Percentiles rank a stretch among this genome's conserved stretches.
Conservation (phyloP, 2,329 filamentous ascomycete species). For the Stemphylium lycopersici region DNA sequence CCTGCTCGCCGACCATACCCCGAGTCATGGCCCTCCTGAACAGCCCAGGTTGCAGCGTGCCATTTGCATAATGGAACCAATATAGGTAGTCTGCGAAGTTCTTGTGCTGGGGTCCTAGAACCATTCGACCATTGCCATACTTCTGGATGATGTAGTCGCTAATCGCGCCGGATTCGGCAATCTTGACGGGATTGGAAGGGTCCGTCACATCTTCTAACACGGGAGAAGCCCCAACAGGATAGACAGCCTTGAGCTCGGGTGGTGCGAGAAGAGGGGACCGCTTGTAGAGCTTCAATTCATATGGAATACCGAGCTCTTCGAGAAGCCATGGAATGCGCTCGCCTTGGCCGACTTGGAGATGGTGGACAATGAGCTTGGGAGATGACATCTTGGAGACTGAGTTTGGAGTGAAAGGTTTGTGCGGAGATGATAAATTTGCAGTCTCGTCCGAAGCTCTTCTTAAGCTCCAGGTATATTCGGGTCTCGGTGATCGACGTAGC, state of each 20-base stretch:
- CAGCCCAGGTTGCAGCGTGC: conserved; percentile 49
- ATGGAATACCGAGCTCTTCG: conserved; percentile 66
- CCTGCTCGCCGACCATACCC: conserved; percentile 35
- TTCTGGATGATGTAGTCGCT: conserved; percentile 66
- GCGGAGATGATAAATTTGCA: background rate
- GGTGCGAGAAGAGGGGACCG: conserved; percentile 53
- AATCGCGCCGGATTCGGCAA: conserved; percentile 66
- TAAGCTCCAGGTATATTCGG: background rate
- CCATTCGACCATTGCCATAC: conserved; percentile 56
- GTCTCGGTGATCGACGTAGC: conserved; percentile 16
- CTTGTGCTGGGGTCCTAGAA: conserved; percentile 53
- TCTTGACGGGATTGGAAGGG: conserved; percentile 54
- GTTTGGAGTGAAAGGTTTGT: background rate
- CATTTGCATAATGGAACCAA: conserved; percentile 66
- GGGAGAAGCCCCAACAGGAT: conserved; percentile 62
- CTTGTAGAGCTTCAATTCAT: conserved; percentile 57
- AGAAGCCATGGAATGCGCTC: conserved; percentile 69
- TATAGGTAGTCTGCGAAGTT: conserved; percentile 67
- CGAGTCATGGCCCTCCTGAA: conserved; percentile 37
- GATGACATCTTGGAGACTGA: conserved; percentile 19
- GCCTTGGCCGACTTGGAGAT: conserved; percentile 60
- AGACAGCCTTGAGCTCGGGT: conserved; percentile 34
- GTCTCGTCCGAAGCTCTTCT: background rate
- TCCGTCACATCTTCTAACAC: conserved; percentile 62
- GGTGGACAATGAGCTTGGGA: conserved; percentile 44